Evolutionary conservation across 805 yeast genomes (phyloP).

Genomic region (Ogataea henricii): DNA sequence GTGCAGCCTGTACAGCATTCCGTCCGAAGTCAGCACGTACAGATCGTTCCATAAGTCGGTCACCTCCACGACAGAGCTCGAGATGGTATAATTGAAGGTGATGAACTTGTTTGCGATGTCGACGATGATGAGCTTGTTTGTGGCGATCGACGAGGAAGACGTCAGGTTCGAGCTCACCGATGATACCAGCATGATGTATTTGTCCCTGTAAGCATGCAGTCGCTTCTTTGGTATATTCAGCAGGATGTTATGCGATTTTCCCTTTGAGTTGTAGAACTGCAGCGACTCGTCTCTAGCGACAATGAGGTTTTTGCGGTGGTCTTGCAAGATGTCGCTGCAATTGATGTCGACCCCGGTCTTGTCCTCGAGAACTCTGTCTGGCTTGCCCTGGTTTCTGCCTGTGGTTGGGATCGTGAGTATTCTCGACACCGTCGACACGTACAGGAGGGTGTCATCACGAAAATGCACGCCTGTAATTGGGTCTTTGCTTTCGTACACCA

Average conservation of each 20-base stretch:
- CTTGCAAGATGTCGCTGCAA: constrained; percentile 43
- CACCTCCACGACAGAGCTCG: constrained; percentile 61
- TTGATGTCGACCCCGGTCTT: constrained; percentile 51
- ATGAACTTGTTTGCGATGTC: constrained; percentile 72
- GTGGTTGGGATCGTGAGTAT: constrained; percentile 72
- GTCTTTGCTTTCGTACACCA: constrained; percentile 70
- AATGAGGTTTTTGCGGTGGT: constrained; percentile 42
- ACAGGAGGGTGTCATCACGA: constrained; percentile 55
- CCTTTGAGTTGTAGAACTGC: constrained; percentile 58
- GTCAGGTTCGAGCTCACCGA: constrained; percentile 42
- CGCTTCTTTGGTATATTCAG: constrained; percentile 59
- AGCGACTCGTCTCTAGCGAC: constrained; percentile 68
- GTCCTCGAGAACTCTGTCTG: constrained; percentile 47
- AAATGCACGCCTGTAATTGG: constrained; percentile 81
- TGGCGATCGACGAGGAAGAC: constrained; percentile 26
- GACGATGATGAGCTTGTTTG: constrained; percentile 63
- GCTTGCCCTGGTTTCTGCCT: constrained; percentile 74
- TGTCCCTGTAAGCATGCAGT: constrained; percentile 43
- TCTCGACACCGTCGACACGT: constrained; percentile 73
- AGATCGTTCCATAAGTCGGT: constrained; percentile 59
- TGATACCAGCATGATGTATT: constrained; percentile 62
- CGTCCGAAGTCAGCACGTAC: constrained; percentile 71
- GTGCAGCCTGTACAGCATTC: constrained; percentile 64
- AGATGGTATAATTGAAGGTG: constrained; percentile 67
- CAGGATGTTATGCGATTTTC: constrained; percentile 54